These are phyloP conservation scores for Glycyrrhiza uralensis DNA, from an alignment of 306 rosid species.

Conservation along the genomic window DNA sequence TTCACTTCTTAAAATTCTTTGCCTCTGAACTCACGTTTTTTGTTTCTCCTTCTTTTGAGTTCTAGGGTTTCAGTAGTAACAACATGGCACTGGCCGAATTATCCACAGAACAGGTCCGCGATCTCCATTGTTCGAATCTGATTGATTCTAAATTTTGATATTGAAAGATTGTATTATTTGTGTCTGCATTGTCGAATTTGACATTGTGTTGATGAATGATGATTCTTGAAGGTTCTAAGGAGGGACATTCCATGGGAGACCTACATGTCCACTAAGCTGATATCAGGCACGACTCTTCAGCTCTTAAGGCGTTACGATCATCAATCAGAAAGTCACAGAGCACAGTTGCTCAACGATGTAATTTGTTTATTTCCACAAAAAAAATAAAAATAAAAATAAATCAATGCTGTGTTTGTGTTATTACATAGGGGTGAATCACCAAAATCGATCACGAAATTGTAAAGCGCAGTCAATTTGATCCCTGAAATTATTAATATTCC, in stretches of 20 bases:
- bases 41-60: background rate
- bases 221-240: constrained; percentile 61
- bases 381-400: no score
- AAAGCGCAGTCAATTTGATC: no score
- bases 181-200: background rate
- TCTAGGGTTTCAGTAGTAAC: constrained; percentile 13
- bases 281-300: constrained; percentile 88
- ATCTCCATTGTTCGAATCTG: constrained; percentile 14
- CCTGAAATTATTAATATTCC: no score
- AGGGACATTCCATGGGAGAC: constrained; percentile 99
- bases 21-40: constrained; percentile 6
- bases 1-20: background rate
- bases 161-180: background rate
- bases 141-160: constrained; percentile 4
- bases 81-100: constrained; percentile 59
- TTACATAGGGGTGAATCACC: no score
- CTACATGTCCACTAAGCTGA: constrained; percentile 90
- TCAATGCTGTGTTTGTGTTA: no score
- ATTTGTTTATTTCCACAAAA: constrained; percentile 74
- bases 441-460: no score
- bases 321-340: constrained; percentile 74
- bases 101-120: constrained; percentile 61
- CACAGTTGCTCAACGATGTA: constrained; percentile 89
- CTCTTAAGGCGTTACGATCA: constrained; percentile 90
- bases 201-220: constrained; percentile 1